phyloP scores from a whole-genome alignment of 352 stramenopile genomes.

The Pythium periplocum region DNA sequence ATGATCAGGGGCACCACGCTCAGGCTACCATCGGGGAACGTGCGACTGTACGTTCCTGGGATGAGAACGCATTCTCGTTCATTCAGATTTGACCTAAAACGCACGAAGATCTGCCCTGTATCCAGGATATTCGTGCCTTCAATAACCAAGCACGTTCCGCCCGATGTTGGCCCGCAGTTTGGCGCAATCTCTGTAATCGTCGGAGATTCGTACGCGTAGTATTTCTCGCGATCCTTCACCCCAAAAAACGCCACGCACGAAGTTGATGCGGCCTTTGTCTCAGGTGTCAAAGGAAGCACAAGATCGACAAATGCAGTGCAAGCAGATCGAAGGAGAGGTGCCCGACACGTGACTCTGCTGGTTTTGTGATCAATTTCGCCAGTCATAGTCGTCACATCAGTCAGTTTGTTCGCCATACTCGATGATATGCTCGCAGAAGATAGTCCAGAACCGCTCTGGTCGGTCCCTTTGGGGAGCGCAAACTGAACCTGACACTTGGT shows the following conservation, averaged over 20 bases:
- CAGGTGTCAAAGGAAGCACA: slow-evolving; percentile 23
- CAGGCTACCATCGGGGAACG: slow-evolving; percentile 47
- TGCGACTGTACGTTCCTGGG: slow-evolving; percentile 44
- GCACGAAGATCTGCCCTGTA: slow-evolving; percentile 74
- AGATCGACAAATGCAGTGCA: slow-evolving; percentile 43
- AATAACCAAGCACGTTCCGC: slow-evolving; percentile 52
- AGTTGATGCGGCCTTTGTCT: slow-evolving; percentile 11
- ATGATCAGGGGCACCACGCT: slow-evolving; percentile 52
- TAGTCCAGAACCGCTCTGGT: background rate
- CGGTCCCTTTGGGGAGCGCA: slow-evolving; percentile 20
- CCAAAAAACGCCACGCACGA: slow-evolving; percentile 22
- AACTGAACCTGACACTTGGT: slow-evolving; percentile 60
- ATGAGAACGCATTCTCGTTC: slow-evolving; percentile 61
- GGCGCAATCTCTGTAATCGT: slow-evolving; percentile 52
- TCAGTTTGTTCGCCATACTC: background rate
- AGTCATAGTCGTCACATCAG: slow-evolving; percentile 27
- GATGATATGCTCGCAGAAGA: background rate
- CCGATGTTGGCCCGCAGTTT: slow-evolving; percentile 49
- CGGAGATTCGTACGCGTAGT: slow-evolving; percentile 68
- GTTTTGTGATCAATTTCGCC: slow-evolving; percentile 54
- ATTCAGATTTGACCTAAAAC: slow-evolving; percentile 53
- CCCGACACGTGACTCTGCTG: slow-evolving; percentile 40
- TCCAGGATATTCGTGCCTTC: slow-evolving; percentile 58
- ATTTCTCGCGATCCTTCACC: slow-evolving; percentile 46
- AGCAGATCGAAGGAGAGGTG: slow-evolving; percentile 39